Percentiles rank a stretch among this genome's conserved stretches.
phyloP scores from a whole-genome alignment of 805 yeast genomes.

The Candida sithepensis region DNA sequence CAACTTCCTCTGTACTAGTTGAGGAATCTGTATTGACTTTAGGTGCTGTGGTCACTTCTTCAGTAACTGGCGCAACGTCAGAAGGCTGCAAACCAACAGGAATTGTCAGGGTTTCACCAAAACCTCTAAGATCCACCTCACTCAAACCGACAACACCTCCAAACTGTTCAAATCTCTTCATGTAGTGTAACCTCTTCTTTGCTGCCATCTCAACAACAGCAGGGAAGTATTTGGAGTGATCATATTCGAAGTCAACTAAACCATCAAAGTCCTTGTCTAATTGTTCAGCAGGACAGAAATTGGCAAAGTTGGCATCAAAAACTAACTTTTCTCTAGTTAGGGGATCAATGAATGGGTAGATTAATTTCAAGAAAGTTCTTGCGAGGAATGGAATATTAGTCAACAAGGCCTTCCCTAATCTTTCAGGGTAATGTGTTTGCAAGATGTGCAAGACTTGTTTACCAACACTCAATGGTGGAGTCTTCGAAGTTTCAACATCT shows the following conservation, averaged over 20 bases:
- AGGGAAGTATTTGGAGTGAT: slow-evolving; percentile 79
- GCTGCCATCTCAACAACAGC: slow-evolving; percentile 58
- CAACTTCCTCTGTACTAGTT: slow-evolving; percentile 9
- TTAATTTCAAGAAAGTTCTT: slow-evolving; percentile 86
- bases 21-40: slow-evolving; percentile 4
- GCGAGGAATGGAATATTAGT: slow-evolving; percentile 94
- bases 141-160: slow-evolving; percentile 77
- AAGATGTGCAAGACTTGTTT: slow-evolving; percentile 89
- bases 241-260: slow-evolving; percentile 73
- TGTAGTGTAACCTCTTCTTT: slow-evolving; percentile 56
- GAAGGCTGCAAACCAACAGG: slow-evolving; percentile 32
- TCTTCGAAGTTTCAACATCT: slow-evolving; percentile 56
- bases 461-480: slow-evolving; percentile 87
- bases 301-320: slow-evolving; percentile 81
- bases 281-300: slow-evolving; percentile 78
- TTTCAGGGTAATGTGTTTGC: slow-evolving; percentile 96
- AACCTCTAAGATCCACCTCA: slow-evolving; percentile 71
- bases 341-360: slow-evolving; percentile 96
- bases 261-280: slow-evolving; percentile 88
- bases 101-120: slow-evolving; percentile 16
- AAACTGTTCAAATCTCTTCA: slow-evolving; percentile 63
- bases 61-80: slow-evolving; percentile 2
- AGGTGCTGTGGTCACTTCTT: not conserved
- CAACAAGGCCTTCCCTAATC: slow-evolving; percentile 87
- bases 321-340: slow-evolving; percentile 90